These are phyloP conservation scores for Globisporangium middletonii DNA, from an alignment of 352 stramenopile species.

Conservation along the genomic window DNA sequence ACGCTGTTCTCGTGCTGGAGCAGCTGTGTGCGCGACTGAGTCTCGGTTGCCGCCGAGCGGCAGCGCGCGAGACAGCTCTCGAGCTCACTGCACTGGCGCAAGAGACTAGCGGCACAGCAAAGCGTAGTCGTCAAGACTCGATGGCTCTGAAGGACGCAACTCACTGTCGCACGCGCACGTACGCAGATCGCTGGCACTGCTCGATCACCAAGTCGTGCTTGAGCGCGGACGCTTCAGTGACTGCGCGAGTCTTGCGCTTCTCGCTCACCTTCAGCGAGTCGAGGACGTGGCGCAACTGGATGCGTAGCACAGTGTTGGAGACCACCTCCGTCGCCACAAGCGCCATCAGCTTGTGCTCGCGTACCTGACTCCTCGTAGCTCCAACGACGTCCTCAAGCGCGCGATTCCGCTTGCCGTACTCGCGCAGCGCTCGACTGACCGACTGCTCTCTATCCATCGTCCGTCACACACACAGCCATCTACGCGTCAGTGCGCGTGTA, in stretches of 20 bases:
- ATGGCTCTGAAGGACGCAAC: not conserved
- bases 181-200: slow-evolving; percentile 52
- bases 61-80: slow-evolving; percentile 43
- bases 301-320: not conserved
- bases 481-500: no score
- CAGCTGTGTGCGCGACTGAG: slow-evolving; percentile 23
- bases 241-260: slow-evolving; percentile 28
- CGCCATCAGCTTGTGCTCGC: not conserved
- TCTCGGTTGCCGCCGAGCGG: slow-evolving; percentile 25
- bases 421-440: slow-evolving; percentile 33
- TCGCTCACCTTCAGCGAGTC: slow-evolving; percentile 31
- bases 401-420: slow-evolving; percentile 52
- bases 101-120: slow-evolving; percentile 21
- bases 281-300: slow-evolving; percentile 27
- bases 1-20: slow-evolving; percentile 48
- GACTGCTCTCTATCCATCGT: slow-evolving; percentile 29
- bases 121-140: no score
- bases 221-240: slow-evolving; percentile 25
- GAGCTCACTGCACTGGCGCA: slow-evolving; percentile 44
- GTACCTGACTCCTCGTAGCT: slow-evolving; percentile 34
- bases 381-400: slow-evolving; percentile 32
- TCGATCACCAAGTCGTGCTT: slow-evolving; percentile 54
- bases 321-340: not conserved
- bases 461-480: not conserved
- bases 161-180: slow-evolving; percentile 5